Percentiles rank a stretch among this genome's conserved stretches.
phyloP scores from a whole-genome alignment of 2,329 filamentous ascomycete species.

The Cladosporium sp. region DNA sequence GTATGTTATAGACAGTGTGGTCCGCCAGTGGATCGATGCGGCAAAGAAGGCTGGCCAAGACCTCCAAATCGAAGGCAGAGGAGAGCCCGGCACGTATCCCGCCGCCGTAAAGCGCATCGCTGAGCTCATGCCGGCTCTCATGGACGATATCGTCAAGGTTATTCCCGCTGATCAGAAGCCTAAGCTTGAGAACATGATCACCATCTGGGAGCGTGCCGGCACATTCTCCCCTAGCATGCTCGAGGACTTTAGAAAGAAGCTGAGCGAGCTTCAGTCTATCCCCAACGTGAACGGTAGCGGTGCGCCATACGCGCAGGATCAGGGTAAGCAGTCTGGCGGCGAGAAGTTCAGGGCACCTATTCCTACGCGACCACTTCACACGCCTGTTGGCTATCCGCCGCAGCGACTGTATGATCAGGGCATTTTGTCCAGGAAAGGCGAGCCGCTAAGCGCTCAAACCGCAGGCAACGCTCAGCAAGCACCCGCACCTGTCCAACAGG shows the following conservation, averaged over 20 bases:
- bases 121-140: slow-evolving; percentile 85
- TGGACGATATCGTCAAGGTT: slow-evolving; percentile 88
- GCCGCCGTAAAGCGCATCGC: slow-evolving; percentile 95
- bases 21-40: slow-evolving; percentile 96
- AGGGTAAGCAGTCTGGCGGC: slow-evolving; percentile 17
- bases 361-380: slow-evolving; percentile 25
- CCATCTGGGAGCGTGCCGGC: slow-evolving; percentile 95
- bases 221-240: slow-evolving; percentile 83
- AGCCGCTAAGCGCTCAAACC: slow-evolving; percentile 5
- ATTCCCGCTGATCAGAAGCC: slow-evolving; percentile 96
- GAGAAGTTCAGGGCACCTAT: slow-evolving; percentile 29
- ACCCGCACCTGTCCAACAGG: slow-evolving; percentile 16
- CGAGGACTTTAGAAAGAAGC: slow-evolving; percentile 69
- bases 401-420: slow-evolving; percentile 29
- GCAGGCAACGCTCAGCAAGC: slow-evolving; percentile 9
- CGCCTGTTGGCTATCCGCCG: slow-evolving; percentile 29
- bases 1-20: slow-evolving; percentile 99
- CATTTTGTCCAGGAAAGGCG: slow-evolving; percentile 19
- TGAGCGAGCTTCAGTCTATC: slow-evolving; percentile 17
- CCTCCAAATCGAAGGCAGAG: slow-evolving; percentile 60
- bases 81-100: slow-evolving; percentile 86
- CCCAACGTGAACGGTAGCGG: slow-evolving; percentile 17
- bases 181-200: slow-evolving; percentile 90
- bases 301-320: slow-evolving; percentile 9
- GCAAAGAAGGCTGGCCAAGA: slow-evolving; percentile 78